These are phyloP conservation scores for Reutealis trisperma DNA, from an alignment of 345 rosid species.

Conservation along the genomic window DNA sequence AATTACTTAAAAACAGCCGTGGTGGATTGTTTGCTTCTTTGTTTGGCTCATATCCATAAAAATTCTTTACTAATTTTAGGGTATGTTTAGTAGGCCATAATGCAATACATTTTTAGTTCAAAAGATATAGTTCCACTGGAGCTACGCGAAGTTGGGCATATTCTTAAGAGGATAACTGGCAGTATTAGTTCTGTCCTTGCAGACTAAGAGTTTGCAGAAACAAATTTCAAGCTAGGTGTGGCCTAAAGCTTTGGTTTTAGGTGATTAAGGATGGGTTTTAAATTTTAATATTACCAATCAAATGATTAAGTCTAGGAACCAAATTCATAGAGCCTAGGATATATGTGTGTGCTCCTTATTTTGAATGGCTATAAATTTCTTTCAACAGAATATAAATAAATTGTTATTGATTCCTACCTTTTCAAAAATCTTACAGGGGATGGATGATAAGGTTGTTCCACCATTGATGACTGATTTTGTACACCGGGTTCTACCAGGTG, in stretches of 20 bases:
- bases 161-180: background rate
- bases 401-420: background rate
- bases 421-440: slow-evolving; percentile 41
- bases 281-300: background rate
- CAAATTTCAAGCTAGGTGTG: background rate
- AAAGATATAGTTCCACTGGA: background rate
- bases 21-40: slow-evolving; percentile 8
- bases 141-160: background rate
- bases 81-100: too few relatives aligned
- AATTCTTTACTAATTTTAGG: too few relatives aligned
- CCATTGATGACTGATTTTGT: slow-evolving; percentile 69
- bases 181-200: background rate
- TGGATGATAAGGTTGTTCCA: slow-evolving; percentile 72
- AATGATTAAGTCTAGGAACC: background rate
- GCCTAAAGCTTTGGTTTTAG: background rate
- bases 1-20: background rate
- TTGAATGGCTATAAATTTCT: slow-evolving; percentile 4
- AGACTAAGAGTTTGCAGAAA: background rate
- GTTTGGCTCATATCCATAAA: background rate
- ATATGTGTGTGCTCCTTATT: background rate
- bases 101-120: too few relatives aligned
- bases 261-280: background rate
- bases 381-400: background rate
- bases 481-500: slow-evolving; percentile 66
- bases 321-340: background rate